Evolutionary conservation across 257 asterid species (phyloP).

Genomic region (Rehmannia glutinosa): DNA sequence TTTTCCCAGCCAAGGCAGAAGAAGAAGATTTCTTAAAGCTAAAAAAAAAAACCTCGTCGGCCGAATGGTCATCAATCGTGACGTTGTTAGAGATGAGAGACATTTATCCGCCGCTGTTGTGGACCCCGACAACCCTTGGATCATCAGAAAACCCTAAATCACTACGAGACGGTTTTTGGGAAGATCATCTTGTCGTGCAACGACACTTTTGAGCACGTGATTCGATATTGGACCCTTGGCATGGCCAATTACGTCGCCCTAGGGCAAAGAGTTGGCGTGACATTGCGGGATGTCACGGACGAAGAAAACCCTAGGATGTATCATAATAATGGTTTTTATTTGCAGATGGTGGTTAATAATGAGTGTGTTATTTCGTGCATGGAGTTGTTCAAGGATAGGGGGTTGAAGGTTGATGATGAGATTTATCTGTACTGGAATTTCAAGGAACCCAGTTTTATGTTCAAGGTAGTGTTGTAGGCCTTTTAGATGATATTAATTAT

Average conservation of each 20-base stretch:
- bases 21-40: not conserved
- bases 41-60: not conserved
- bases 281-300: conserved; percentile 39
- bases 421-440: conserved; percentile 34
- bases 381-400: conserved; percentile 23
- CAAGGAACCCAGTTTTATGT: not conserved
- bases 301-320: conserved; percentile 19
- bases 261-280: conserved; percentile 17
- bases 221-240: conserved; percentile 28
- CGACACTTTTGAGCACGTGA: conserved; percentile 27
- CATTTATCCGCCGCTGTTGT: not conserved
- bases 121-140: not conserved
- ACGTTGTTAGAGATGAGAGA: conserved; percentile 1
- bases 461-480: not conserved
- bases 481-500: not conserved
- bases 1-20: conserved; percentile 7
- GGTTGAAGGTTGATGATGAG: conserved; percentile 20
- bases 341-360: conserved; percentile 14
- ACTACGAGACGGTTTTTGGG: not conserved
- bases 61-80: not conserved
- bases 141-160: conserved; percentile 5
- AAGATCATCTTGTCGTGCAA: conserved; percentile 13
- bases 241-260: conserved; percentile 17
- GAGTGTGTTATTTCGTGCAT: conserved; percentile 22
- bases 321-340: not conserved